Conservation (phyloP, 2,329 filamentous ascomycete genomes). For the Leptosphaerulina australis region DNA sequence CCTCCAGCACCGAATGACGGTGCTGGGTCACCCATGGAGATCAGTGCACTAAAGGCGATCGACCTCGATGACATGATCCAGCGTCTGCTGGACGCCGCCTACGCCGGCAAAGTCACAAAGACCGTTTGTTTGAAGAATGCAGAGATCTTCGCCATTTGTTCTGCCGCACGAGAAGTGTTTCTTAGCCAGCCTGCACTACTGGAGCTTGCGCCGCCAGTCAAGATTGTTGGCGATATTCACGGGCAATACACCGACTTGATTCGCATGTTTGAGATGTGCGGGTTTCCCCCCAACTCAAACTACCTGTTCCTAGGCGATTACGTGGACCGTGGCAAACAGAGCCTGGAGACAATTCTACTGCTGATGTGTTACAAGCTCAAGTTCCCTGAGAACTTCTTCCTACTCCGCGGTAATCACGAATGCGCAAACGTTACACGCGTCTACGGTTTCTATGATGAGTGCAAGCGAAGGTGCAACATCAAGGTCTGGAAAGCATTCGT, state of each 20-base stretch:
- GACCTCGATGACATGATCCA: conserved; percentile 98
- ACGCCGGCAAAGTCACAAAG: conserved; percentile 96
- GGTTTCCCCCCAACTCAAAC: conserved; percentile 89
- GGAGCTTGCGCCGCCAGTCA: conserved; percentile 92
- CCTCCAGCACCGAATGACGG: conserved; percentile 56
- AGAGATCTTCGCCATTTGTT: conserved; percentile 92
- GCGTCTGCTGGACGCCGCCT: conserved; percentile 89
- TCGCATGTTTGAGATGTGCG: conserved; percentile 98
- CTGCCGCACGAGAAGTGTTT: conserved; percentile 85
- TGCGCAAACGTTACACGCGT: conserved; percentile 95
- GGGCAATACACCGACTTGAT: conserved; percentile 96
- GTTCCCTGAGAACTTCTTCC: conserved; percentile 96
- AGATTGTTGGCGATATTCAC: conserved; percentile 96
- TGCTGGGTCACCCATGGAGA: conserved; percentile 70
- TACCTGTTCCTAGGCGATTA: conserved; percentile 96
- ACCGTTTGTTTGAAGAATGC: conserved; percentile 97
- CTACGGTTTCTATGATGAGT: conserved; percentile 98
- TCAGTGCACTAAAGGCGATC: conserved; percentile 88
- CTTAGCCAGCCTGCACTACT: conserved; percentile 89
- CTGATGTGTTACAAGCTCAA: conserved; percentile 97
- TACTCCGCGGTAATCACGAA: conserved; percentile 93
- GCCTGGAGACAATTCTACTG: conserved; percentile 89
- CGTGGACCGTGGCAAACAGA: conserved; percentile 95
- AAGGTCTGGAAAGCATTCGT: conserved; percentile 99
- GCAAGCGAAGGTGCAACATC: conserved; percentile 93